A percentile compares a stretch with the other conserved stretches of the same genome.
Evolutionary conservation across 225 moss, liverwort and hornwort genomes (phyloP).

Genomic region (Pseudisothecium myosuroides): DNA sequence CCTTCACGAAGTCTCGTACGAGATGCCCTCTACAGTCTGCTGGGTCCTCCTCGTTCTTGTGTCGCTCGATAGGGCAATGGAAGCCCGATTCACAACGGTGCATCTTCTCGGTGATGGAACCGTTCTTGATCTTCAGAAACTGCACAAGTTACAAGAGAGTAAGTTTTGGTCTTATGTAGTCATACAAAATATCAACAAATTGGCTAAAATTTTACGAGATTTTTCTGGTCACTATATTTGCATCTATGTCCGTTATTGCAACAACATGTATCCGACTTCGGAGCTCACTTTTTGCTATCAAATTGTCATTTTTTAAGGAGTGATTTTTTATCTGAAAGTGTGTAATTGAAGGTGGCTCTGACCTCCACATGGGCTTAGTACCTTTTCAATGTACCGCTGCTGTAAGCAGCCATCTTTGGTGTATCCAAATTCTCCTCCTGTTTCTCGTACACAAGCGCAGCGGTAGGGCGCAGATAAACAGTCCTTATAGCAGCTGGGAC

Average conservation of each 20-base stretch:
- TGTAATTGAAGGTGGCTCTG: neutral
- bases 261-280: neutral
- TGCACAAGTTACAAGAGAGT: constrained; percentile 2
- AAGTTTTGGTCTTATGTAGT: neutral
- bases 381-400: constrained; percentile 37
- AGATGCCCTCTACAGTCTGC: constrained; percentile 72
- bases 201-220: neutral
- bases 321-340: neutral
- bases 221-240: neutral
- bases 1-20: constrained; percentile 70
- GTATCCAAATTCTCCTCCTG: constrained; percentile 83
- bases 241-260: neutral
- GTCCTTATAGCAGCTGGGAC: constrained; percentile 52
- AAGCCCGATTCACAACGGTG: constrained; percentile 49
- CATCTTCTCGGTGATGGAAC: constrained; percentile 2
- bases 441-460: constrained; percentile 77
- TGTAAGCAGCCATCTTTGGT: constrained; percentile 42
- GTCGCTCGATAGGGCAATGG: constrained; percentile 60
- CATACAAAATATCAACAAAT: neutral
- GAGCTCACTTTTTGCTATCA: neutral
- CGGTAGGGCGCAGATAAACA: constrained; percentile 49
- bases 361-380: neutral
- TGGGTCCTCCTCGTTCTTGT: constrained; percentile 31
- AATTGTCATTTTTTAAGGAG: neutral
- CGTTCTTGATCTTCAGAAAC: constrained; percentile 23